Evolutionary conservation across 371 early-diverging fungal genomes (phyloP).

Genomic region (Sporodiniella umbellata): DNA sequence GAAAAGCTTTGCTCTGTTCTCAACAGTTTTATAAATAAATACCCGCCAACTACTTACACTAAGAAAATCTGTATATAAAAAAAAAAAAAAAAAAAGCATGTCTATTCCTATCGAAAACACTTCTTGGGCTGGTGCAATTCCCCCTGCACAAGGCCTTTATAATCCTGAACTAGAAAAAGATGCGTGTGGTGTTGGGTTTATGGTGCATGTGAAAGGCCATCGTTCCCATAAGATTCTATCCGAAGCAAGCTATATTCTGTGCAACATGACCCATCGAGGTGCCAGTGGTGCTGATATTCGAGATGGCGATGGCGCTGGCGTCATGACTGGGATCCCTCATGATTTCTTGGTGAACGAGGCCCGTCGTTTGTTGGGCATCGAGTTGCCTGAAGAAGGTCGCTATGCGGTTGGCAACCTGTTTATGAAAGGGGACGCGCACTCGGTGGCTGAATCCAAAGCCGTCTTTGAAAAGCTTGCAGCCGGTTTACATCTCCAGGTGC

Average conservation of each 20-base stretch:
- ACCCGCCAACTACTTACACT: neutral
- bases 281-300: slow-evolving; percentile 88
- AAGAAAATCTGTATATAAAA: neutral
- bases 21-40: no score
- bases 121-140: slow-evolving; percentile 84
- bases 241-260: slow-evolving; percentile 85
- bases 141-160: slow-evolving; percentile 86
- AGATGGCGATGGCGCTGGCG: slow-evolving; percentile 88
- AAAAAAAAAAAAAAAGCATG: slow-evolving; percentile 1
- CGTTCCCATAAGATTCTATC: slow-evolving; percentile 85
- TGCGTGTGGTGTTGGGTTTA: slow-evolving; percentile 97
- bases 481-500: slow-evolving; percentile 67
- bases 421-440: slow-evolving; percentile 64
- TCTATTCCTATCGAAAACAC: slow-evolving; percentile 26
- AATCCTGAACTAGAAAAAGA: slow-evolving; percentile 89
- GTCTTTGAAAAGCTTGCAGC: slow-evolving; percentile 77
- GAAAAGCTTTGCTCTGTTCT: no score
- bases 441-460: slow-evolving; percentile 61
- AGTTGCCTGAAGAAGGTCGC: slow-evolving; percentile 72
- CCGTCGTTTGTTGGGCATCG: slow-evolving; percentile 51
- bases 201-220: slow-evolving; percentile 85
- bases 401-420: slow-evolving; percentile 96
- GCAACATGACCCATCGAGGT: slow-evolving; percentile 98
- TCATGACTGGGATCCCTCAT: slow-evolving; percentile 94
- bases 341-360: slow-evolving; percentile 71